phyloP scores from a whole-genome alignment of 805 yeast species.

The Ascoidea asiatica region DNA sequence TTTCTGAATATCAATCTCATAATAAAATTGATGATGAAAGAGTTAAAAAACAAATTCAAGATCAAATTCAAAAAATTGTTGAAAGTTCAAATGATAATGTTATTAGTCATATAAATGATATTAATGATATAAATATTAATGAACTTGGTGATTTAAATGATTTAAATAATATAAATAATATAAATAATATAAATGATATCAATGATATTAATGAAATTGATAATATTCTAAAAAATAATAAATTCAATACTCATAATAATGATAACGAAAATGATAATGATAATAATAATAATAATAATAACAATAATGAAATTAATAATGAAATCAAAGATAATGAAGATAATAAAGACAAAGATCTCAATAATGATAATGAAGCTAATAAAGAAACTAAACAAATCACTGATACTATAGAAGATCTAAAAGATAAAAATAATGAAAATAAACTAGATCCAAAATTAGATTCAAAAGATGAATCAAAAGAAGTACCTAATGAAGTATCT shows the following conservation, averaged over 20 bases:
- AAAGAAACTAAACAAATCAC: too few species aligned
- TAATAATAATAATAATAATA: background rate
- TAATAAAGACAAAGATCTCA: conserved; percentile 29
- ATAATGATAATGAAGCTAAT: conserved; percentile 56
- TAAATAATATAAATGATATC: background rate
- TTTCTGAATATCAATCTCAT: too few species aligned
- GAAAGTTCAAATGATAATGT: background rate
- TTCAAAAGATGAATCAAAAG: too few species aligned
- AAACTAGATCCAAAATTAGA: too few species aligned
- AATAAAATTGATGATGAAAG: too few species aligned
- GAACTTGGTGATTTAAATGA: conserved; percentile 3
- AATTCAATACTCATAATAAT: background rate
- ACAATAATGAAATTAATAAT: conserved; percentile 5
- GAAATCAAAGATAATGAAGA: conserved; percentile 6
- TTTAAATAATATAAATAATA: too few species aligned
- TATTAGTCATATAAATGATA: background rate
- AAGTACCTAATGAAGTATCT: too few species aligned
- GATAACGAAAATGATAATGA: background rate
- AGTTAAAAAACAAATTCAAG: too few species aligned
- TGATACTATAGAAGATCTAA: too few species aligned
- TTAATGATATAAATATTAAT: background rate
- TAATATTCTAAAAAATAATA: conserved; percentile 6
- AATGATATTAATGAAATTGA: conserved; percentile 2
- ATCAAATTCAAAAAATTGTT: background rate
- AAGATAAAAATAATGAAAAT: too few species aligned